Conservation (phyloP, 169 alveolate genomes). For the Eimeria necatrix region DNA sequence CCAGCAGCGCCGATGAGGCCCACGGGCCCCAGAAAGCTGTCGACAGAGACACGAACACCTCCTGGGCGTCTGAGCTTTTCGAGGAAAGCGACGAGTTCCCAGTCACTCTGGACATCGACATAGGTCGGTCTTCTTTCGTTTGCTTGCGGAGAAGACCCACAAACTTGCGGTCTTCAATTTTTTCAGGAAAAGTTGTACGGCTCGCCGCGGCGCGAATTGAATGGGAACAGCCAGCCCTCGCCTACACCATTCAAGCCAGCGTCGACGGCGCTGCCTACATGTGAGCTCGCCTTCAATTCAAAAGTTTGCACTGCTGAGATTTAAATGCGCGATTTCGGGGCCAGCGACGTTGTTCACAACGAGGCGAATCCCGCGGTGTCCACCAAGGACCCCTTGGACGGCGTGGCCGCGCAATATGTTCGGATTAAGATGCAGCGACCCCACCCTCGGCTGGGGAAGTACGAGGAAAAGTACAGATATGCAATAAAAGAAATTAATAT, state of each 20-base stretch:
- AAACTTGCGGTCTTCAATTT: not conserved
- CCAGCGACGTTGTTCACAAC: slow-evolving; percentile 82
- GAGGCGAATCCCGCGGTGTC: slow-evolving; percentile 87
- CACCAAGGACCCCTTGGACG: slow-evolving; percentile 89
- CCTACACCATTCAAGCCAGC: slow-evolving; percentile 90
- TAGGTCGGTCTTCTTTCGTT: slow-evolving; percentile 80
- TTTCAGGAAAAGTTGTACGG: slow-evolving; percentile 80
- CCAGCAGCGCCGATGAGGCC: slow-evolving; percentile 79
- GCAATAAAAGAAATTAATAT: slow-evolving; percentile 92
- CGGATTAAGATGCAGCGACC: slow-evolving; percentile 92
- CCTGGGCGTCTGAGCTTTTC: slow-evolving; percentile 93
- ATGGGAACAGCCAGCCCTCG: slow-evolving; percentile 95
- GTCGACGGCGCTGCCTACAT: slow-evolving; percentile 87
- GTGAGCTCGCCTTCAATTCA: slow-evolving; percentile 58
- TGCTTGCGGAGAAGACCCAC: not conserved
- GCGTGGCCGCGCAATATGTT: slow-evolving; percentile 87
- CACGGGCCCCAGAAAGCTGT: slow-evolving; percentile 89
- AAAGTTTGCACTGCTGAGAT: not conserved
- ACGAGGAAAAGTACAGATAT: slow-evolving; percentile 88
- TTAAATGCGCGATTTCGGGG: not conserved
- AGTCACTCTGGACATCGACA: slow-evolving; percentile 86
- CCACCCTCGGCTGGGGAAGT: slow-evolving; percentile 91
- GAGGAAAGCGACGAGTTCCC: slow-evolving; percentile 87
- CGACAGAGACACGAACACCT: slow-evolving; percentile 91
- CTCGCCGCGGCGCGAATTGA: slow-evolving; percentile 88